Conservation (phyloP, 176 grass and related monocot genomes). For the Leersia perrieri region DNA sequence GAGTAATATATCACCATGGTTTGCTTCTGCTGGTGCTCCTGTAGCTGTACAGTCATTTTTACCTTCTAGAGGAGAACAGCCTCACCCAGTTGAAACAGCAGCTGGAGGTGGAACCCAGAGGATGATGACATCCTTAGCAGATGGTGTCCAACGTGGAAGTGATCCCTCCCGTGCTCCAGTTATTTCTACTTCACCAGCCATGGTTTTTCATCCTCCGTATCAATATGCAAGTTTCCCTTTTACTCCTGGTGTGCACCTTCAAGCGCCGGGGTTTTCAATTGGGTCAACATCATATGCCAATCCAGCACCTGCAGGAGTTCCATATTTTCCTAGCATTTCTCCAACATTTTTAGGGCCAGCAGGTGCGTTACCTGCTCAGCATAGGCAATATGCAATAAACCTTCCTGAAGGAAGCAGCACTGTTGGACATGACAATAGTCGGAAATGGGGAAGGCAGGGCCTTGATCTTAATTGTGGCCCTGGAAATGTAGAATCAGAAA, state of each 20-base stretch:
- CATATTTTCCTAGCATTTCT: constrained; percentile 51
- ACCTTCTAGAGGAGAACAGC: constrained; percentile 66
- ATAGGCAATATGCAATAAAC: constrained; percentile 71
- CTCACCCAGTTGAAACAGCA: constrained; percentile 52
- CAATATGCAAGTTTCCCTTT: constrained; percentile 72
- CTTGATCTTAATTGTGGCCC: constrained; percentile 92
- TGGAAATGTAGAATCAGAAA: constrained; percentile 58
- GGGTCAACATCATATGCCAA: constrained; percentile 55
- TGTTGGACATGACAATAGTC: constrained; percentile 47
- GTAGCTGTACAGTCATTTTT: constrained; percentile 66
- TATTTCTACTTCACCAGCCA: constrained; percentile 66
- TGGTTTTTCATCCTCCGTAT: constrained; percentile 66
- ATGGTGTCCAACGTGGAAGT: constrained; percentile 50
- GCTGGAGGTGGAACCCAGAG: constrained; percentile 52
- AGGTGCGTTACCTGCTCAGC: constrained; percentile 55
- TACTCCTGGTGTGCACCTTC: constrained; percentile 46
- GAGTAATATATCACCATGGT: constrained; percentile 66
- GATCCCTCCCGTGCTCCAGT: constrained; percentile 53
- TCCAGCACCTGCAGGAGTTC: constrained; percentile 46
- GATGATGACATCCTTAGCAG: constrained; percentile 52
- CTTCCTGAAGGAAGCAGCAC: constrained; percentile 66
- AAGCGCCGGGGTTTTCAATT: constrained; percentile 53
- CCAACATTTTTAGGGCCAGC: constrained; percentile 51
- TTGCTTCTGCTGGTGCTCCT: constrained; percentile 52
- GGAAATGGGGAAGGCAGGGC: constrained; percentile 73